A percentile compares a stretch with the other conserved stretches of the same genome.
These are phyloP conservation scores for Naegleria fowleri DNA, from an alignment of 208 protist species.

Conservation along the genomic window DNA sequence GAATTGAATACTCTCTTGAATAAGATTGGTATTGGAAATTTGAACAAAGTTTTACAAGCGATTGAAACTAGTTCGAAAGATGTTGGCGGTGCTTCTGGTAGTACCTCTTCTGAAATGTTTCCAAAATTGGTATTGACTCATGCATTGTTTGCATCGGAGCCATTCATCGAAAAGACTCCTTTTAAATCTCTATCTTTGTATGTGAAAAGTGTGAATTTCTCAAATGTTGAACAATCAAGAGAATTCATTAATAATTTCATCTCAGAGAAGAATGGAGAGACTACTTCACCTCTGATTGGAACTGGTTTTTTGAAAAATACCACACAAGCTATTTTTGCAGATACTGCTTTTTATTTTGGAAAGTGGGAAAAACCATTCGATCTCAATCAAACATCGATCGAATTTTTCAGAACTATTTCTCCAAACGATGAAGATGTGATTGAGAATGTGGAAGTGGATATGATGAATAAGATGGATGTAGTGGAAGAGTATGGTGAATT, in stretches of 20 bases:
- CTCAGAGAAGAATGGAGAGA: background rate
- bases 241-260: background rate
- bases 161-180: background rate
- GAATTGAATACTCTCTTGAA: background rate
- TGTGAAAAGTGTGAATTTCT: background rate
- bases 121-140: background rate
- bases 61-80: too few relatives aligned
- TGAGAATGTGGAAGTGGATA: background rate
- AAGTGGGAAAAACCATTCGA: background rate
- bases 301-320: background rate
- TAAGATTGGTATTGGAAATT: background rate
- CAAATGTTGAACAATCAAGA: background rate
- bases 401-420: background rate
- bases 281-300: background rate
- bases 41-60: background rate
- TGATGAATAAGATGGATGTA: background rate
- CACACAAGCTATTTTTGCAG: background rate
- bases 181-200: background rate
- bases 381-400: background rate
- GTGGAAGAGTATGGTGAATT: background rate
- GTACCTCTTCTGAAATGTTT: background rate
- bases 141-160: background rate
- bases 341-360: background rate
- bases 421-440: background rate
- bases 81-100: background rate